Conservation (phyloP, 2,329 filamentous ascomycete species). For the Fusarium sp. region DNA sequence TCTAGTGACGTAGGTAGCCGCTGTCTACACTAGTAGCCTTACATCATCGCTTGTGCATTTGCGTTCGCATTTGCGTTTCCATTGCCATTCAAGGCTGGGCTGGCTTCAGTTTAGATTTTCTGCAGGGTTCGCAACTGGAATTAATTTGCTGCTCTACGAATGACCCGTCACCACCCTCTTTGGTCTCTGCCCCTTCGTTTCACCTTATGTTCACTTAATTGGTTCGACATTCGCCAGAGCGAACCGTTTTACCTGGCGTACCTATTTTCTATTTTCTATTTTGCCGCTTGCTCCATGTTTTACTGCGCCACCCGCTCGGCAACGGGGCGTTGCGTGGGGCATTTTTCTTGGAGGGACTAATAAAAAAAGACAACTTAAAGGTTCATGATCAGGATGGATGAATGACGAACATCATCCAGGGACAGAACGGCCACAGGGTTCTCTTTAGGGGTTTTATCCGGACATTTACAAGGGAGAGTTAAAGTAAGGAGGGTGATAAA, state of each 20-base stretch:
- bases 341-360: conserved; percentile 13
- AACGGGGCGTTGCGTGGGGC: conserved; percentile 43
- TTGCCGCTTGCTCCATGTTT: conserved; percentile 9
- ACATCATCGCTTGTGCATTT: conserved; percentile 38
- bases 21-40: conserved; percentile 38
- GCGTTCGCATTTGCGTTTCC: neutral
- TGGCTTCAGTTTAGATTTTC: conserved; percentile 15
- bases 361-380: neutral
- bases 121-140: conserved; percentile 19
- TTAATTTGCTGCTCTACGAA: conserved; percentile 7
- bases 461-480: neutral
- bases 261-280: conserved; percentile 3
- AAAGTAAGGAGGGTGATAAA: neutral
- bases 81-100: conserved; percentile 32
- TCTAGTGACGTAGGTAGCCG: conserved; percentile 41
- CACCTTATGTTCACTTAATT: conserved; percentile 6
- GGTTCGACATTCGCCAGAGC: neutral
- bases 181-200: neutral
- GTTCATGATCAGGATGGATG: conserved; percentile 3
- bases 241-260: conserved; percentile 12
- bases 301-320: conserved; percentile 43
- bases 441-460: conserved; percentile 17
- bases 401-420: conserved; percentile 23
- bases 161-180: neutral
- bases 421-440: conserved; percentile 11